phyloP scores from a whole-genome alignment of 495 filamentous ascomycete genomes.

The Parachaetomium inaequale region DNA sequence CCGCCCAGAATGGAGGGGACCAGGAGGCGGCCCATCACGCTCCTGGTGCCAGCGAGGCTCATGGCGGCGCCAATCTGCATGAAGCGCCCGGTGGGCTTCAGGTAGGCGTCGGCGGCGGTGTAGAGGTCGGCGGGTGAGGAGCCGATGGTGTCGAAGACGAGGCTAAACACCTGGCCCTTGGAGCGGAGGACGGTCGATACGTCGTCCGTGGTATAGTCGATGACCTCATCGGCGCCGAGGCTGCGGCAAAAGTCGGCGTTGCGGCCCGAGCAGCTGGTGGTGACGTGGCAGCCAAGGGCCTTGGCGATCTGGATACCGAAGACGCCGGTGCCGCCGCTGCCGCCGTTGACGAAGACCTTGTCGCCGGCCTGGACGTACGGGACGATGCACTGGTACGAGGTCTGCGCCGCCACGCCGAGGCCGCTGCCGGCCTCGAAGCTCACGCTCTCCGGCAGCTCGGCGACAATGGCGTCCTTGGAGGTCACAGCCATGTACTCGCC shows the following conservation, averaged over 20 bases:
- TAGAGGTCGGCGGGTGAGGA: constrained; percentile 50
- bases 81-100: constrained; percentile 51
- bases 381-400: constrained; percentile 52
- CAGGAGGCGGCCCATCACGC: constrained; percentile 30
- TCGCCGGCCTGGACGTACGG: constrained; percentile 52
- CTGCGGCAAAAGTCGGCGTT: constrained; percentile 56
- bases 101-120: constrained; percentile 52
- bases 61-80: constrained; percentile 53
- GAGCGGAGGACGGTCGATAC: constrained; percentile 47
- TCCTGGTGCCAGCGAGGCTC: constrained; percentile 20
- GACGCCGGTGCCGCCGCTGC: constrained; percentile 59
- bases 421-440: constrained; percentile 47
- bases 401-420: constrained; percentile 55
- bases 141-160: constrained; percentile 62
- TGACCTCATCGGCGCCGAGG: constrained; percentile 64
- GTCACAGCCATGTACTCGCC: constrained; percentile 50
- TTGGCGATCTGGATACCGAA: constrained; percentile 67
- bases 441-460: constrained; percentile 57
- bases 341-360: constrained; percentile 65
- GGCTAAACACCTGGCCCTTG: constrained; percentile 51
- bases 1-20: constrained; percentile 62
- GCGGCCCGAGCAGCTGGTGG: constrained; percentile 53
- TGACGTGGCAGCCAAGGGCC: constrained; percentile 59
- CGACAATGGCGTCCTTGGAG: constrained; percentile 25
- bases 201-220: constrained; percentile 62